Base-by-base conservation (phyloP, 2,329 filamentous ascomycete genomes). In the Endothia cerciana region DNA sequence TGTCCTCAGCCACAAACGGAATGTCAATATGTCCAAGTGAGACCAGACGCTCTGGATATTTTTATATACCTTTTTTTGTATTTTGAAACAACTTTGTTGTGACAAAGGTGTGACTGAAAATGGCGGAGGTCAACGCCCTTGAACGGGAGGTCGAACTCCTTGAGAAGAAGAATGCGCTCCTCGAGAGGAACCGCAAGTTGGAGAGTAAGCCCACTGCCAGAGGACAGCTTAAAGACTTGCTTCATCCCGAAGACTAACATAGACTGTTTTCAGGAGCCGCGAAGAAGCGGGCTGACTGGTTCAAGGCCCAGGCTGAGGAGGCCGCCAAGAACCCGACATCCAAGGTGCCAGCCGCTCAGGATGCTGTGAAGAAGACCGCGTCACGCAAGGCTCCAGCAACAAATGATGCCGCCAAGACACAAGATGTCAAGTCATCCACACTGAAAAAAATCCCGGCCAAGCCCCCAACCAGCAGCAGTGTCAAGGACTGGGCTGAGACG, bases 401-500 rank as follows among this genome's bases (percentile, higher is more conserved):
- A 4, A 30, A 56, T 33, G 33, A 51, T 45, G 64, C 38, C 8
- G 10, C 28, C 19, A 65, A 33, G 58, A 40, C 60, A 30, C 17
- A 62, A 17, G 55, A 62, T 22, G 19, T 59, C 33, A 65, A 49
- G 63, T 40, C 51, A 4, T 40, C 62, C 15, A 22, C 56, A 1
- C 62, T 55, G 1, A 58, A 53, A 4, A 62, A 65, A 28, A 22
- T 59, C n/a, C 40, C 60, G 28, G 60, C 64, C 40, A 53, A 25
- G 25, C 11, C 60, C 28, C 51, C 64, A 0, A 45, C 53, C 8
- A 55, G 36, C 38, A 66, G 55, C 3, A 64, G 65, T 30, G 62
- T 66, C 64, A 66, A 64, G 64, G 66, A 68, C 60, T 63, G 65
- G 22, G 66, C 64, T n/a, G 28, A 56, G 19, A 58, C 53, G 3